These are phyloP conservation scores for Sherardia arvensis DNA, from an alignment of 257 asterid genomes.

Conservation along the genomic window DNA sequence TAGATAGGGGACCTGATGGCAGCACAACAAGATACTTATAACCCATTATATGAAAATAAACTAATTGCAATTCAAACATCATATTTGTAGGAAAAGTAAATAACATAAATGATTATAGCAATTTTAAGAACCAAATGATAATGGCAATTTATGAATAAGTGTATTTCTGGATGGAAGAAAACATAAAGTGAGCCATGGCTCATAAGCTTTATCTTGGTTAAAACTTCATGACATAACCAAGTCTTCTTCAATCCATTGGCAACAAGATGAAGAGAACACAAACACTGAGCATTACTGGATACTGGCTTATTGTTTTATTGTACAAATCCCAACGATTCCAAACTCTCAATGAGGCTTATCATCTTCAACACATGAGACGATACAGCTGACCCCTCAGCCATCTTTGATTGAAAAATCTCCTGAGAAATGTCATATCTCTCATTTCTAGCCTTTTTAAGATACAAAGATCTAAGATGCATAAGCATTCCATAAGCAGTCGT, in stretches of 20 bases:
- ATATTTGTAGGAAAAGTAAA: no score
- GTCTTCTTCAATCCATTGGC: neutral
- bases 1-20: constrained; percentile 73
- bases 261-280: neutral
- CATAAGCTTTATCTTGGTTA: neutral
- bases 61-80: no score
- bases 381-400: no score
- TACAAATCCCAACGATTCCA: no score
- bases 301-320: neutral
- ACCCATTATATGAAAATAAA: neutral
- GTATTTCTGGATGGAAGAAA: neutral
- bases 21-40: neutral
- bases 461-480: no score
- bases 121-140: neutral
- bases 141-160: neutral
- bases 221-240: neutral
- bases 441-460: no score
- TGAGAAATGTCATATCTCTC: no score
- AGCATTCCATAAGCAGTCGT: no score
- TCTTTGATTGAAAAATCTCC: no score
- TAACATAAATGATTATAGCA: neutral
- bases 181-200: neutral
- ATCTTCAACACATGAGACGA: no score
- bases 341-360: no score
- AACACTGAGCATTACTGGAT: neutral